Evolutionary conservation across 2,329 filamentous ascomycete species (phyloP).

Genomic region (Diaporthe sp.): DNA sequence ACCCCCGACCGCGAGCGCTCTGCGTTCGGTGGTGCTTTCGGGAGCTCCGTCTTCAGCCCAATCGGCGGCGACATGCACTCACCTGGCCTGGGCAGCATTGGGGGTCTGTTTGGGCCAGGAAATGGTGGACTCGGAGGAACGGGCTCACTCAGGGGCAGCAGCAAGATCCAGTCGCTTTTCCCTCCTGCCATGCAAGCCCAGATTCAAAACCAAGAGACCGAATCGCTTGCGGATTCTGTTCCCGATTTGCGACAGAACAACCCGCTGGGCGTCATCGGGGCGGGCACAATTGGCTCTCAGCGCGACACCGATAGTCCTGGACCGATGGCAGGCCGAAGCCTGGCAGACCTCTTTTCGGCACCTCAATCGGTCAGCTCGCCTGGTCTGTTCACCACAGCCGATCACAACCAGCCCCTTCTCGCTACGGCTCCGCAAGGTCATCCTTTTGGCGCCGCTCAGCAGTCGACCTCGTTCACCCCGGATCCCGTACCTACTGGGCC

Average conservation of each 20-base stretch:
- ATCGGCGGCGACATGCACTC: slow-evolving; percentile 81
- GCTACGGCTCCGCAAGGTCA: slow-evolving; percentile 49
- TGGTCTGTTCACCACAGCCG: slow-evolving; percentile 53
- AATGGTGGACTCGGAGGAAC: slow-evolving; percentile 66
- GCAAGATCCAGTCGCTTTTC: slow-evolving; percentile 89
- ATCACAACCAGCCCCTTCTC: slow-evolving; percentile 52
- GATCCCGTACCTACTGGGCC: slow-evolving; percentile 58
- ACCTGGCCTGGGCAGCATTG: slow-evolving; percentile 75
- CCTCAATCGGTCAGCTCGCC: slow-evolving; percentile 50
- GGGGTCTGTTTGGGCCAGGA: slow-evolving; percentile 77
- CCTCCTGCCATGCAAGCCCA: slow-evolving; percentile 91
- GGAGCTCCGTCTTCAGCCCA: slow-evolving; percentile 83
- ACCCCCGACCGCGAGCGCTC: slow-evolving; percentile 76
- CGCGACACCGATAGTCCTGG: slow-evolving; percentile 73
- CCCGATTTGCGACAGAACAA: slow-evolving; percentile 72
- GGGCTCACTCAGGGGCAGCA: slow-evolving; percentile 79
- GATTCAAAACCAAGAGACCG: slow-evolving; percentile 81
- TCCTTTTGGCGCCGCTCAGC: slow-evolving; percentile 47
- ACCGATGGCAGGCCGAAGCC: slow-evolving; percentile 61
- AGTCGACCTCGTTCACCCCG: slow-evolving; percentile 48
- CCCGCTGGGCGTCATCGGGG: slow-evolving; percentile 76
- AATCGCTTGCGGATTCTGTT: slow-evolving; percentile 66
- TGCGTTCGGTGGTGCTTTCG: slow-evolving; percentile 72
- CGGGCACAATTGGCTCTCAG: slow-evolving; percentile 67
- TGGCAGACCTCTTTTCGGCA: slow-evolving; percentile 67